Evolutionary conservation across 805 yeast genomes (phyloP).

Genomic region (Saccharomycopsis microspora): DNA sequence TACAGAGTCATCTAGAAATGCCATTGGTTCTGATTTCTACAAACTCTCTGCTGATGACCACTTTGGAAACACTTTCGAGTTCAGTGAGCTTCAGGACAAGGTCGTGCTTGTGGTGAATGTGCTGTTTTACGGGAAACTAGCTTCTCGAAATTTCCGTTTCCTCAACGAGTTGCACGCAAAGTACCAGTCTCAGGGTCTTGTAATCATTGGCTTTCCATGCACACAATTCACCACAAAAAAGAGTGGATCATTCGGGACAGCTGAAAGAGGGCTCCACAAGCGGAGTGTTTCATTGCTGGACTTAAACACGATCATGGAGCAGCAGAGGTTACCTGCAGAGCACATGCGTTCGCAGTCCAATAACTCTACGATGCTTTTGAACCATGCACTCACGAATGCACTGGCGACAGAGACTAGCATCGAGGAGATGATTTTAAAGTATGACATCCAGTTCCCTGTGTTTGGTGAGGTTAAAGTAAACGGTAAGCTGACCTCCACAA

Average conservation of each 20-base stretch:
- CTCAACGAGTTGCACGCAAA: slow-evolving; percentile 7
- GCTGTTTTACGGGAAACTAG: slow-evolving; percentile 1
- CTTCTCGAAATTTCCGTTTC: slow-evolving; percentile 1
- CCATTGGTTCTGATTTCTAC: slow-evolving; percentile 8
- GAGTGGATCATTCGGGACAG: neutral
- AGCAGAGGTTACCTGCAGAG: neutral
- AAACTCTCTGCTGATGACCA: slow-evolving; percentile 3
- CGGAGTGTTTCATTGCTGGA: slow-evolving; percentile 7
- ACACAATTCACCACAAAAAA: slow-evolving; percentile 3
- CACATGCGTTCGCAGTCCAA: slow-evolving; percentile 1
- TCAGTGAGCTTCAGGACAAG: slow-evolving; percentile 4
- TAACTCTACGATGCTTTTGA: neutral
- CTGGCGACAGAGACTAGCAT: neutral
- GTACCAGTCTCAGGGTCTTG: slow-evolving; percentile 1
- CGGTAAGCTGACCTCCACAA: slow-evolving; percentile 57
- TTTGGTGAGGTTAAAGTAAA: slow-evolving; percentile 70
- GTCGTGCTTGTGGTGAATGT: slow-evolving; percentile 12
- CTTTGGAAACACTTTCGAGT: slow-evolving; percentile 10
- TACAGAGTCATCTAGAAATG: neutral
- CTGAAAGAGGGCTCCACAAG: neutral
- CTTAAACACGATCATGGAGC: neutral
- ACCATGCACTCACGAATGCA: neutral
- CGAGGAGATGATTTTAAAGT: neutral
- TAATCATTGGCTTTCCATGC: slow-evolving; percentile 13
- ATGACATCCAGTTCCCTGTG: slow-evolving; percentile 45